Base-by-base conservation (phyloP, 768 basidiomycete species). In the Pleurotus eryngii region DNA sequence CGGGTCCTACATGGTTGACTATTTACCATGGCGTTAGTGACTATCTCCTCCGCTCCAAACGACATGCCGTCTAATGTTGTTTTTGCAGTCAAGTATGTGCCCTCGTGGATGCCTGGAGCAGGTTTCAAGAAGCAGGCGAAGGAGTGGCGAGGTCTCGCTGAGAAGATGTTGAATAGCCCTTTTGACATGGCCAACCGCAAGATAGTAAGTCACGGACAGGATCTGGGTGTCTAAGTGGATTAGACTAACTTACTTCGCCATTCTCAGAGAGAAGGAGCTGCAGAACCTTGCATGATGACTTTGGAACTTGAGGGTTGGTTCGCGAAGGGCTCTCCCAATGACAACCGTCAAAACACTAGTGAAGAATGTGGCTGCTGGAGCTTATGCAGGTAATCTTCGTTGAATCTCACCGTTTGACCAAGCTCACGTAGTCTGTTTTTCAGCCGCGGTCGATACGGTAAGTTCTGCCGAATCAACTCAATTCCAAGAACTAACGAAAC, bases 61-160 rank as follows among this genome's bases (percentile, higher is more conserved):
- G 55, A 9, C 38, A 46, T 14, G 54, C 58, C 47, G 47, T 45
- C 42, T 56, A 7, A 56, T 60, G 1, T 37, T 45, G 9, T n/a
- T 15, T 45, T 6, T 22, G 12, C 53, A 74, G 70, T 81, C 57
- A 71, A 71, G 42, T 64, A 78, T 54, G 64, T 82, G 38, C 81
- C 81, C 1, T 63, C 70, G 14, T 80, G 80, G 80, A 63, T 80
- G 47, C 81, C 80, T 3, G 79, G 80, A 9, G 76, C 78, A 7
- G 60, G 60, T 0, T 81, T 80, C 71, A 76, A 79, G 61, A 51
- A 61, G 22, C 70, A 70, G 55, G 77, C 78, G 1, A 65, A 63
- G 18, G 64, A 72, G 27, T 78, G 70, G 71, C 67, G 70, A 30
- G 64, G 59, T 45, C 61, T 67, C 8, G 65, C 68, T 14, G 51